Evolutionary conservation across 495 filamentous ascomycete genomes (phyloP), one percentile per base, ranked within the genome.

Genomic region (Hypoxylon fragiforme): DNA sequence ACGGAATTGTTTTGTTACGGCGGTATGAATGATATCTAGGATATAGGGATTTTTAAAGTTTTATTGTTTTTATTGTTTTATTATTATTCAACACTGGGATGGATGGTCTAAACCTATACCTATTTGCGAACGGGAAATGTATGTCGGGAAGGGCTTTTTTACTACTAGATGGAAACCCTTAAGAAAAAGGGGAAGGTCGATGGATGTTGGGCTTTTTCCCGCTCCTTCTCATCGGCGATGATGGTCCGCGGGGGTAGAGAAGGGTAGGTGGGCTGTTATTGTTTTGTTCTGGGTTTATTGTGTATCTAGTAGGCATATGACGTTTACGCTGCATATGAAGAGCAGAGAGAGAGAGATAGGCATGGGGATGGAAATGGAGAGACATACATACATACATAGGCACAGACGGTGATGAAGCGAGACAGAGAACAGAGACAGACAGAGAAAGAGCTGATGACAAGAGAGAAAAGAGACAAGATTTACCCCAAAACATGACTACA

Each of bases 221-320:
- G 24, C 9, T 28, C 24, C 24, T 4, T 28, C n/a, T n/a, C n/a
- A n/a, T n/a, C n/a, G n/a, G n/a, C n/a, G n/a, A n/a, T n/a, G n/a
- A 9, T 28, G 24, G 24, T 4, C 24, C 12, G 5, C 3, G 16
- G 12, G 7, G 40, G n/a, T 31, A 42, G 18, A 40, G 32, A 32
- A 40, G 20, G 39, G 39, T 35, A 36, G 44, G 45, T 16, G n/a
- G n/a, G n/a, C n/a, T n/a, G n/a, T n/a, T n/a, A n/a, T n/a, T n/a
- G 34, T 37, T 37, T 22, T 18, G 26, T 13, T 31, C 42, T 52
- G 43, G 16, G 31, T 34, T n/a, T 55, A 47, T 11, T 49, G 41
- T 49, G 41, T 48, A 38, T 16, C 31, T 48, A 48, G 22, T 24
- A 34, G 44, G 58, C 52, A 62, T 47, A 62, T 62, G 58, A 62